Evolutionary conservation across 2,329 filamentous ascomycete genomes (phyloP), one percentile per base, ranked within the genome.

Genomic region (Corinectria fuckeliana): DNA sequence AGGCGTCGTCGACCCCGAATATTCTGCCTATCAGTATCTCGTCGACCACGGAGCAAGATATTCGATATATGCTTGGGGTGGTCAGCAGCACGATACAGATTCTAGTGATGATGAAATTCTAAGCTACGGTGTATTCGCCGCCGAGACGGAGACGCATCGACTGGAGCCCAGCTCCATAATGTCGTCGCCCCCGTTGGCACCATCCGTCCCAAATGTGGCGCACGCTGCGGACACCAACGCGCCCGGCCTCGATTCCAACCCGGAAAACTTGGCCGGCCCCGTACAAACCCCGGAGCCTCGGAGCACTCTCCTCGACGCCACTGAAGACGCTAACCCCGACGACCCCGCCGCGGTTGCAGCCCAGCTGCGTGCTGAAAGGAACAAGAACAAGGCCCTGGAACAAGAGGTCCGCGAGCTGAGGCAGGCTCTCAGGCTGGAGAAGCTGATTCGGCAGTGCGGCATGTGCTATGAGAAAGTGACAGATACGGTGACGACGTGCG

Each of bases 381-480:
- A 18, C 1, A 49, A 50, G n/a, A 32, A 45, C 25, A 10, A 10
- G 4, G 6, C 13, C 1, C 23, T 54, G 16, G 32, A 54, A 10
- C 23, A 7, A 5, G 38, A 45, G 3, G 44, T 59, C 9, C 30
- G n/a, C 11, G 9, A 26, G 9, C 7, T 21, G 10, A 54, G 25
- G 11, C 30, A 38, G 1, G n/a, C 44, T 3, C 25, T 55, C 4
- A 49, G 50, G n/a, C 44, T 30, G 6, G 45, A 54, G 20, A 49
- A 54, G 56, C 18, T 38, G 1, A 14, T 44, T 6, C 49, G 56
- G 5, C 56, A 58, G 38, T 59, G 56, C 23, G 39, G 50, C 14
- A 59, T 59, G 56, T 59, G 56, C 38, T 59, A 59, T 5, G 56
- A 59, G 16, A 47, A 41, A 13, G n/a, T n/a, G 3, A 45, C 30